Evolutionary conservation across 495 filamentous ascomycete genomes (phyloP), one percentile per base, ranked within the genome.

Genomic region (Delitschia confertaspora): DNA sequence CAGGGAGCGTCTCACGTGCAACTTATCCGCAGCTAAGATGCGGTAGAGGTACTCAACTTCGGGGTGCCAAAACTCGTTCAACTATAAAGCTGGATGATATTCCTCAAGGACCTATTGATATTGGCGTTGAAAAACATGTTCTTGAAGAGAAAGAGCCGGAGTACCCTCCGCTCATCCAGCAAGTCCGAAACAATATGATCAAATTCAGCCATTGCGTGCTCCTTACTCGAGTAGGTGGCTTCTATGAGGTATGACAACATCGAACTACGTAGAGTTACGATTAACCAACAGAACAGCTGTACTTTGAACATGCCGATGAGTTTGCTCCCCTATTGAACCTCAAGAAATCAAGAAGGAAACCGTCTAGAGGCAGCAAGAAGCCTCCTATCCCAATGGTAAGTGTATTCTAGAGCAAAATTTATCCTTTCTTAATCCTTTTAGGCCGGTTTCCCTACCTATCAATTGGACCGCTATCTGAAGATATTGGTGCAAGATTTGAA

Each of bases 381-480:
- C 38, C 48, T 17, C 69, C 73, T 2, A 83, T 94, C 32, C 67
- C 85, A 3, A 94, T 94, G 87, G 80, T 83, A 69, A 48, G 52
- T 18, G 8, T 9, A 13, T 10, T 33, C 25, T n/a, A 7, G 6
- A 4, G 26, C 33, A 30, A 31, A 38, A 32, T 25, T 50, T 30
- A 38, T 36, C 41, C 57, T 21, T 47, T 13, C 8, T 24, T 49
- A 49, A 45, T n/a, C 33, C 22, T 44, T 19, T 20, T 47, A 82
- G 79, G 82, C 91, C 46, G 91, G 91, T 16, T 99, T 99, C 48
- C 93, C 88, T 14, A 85, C 85, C 58, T 88, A 82, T 52, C 87
- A 95, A 59, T 69, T 96, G 29, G 88, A 95, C 57, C 78, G 87
- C 11, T 93, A 83, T 61, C 74, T 96, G 47, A 95, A 95, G 61